Conservation (phyloP, 225 moss, liverwort and hornwort genomes). For the Pleurozium schreberi region DNA sequence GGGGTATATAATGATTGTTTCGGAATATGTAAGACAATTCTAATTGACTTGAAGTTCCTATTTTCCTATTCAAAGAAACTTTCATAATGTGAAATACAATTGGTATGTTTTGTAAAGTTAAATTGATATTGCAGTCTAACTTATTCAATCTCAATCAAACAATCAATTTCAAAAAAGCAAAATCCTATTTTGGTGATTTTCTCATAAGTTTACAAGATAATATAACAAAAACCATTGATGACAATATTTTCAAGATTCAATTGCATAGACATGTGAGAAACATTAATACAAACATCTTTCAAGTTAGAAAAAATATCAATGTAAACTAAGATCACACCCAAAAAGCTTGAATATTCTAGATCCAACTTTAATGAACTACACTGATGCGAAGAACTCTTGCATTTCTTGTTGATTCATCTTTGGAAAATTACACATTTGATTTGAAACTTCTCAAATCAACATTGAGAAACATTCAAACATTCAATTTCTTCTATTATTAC, state of each 20-base stretch:
- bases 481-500: neutral
- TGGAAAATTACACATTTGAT: neutral
- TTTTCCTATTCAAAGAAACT: too few species aligned
- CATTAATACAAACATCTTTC: neutral
- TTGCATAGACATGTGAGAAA: neutral
- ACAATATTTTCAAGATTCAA: neutral
- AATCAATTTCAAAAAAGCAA: neutral
- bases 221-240: neutral
- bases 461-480: neutral
- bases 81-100: too few species aligned
- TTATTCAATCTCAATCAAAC: neutral
- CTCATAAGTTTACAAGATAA: neutral
- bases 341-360: neutral
- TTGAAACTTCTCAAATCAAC: neutral
- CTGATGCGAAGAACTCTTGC: neutral
- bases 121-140: neutral
- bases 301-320: neutral
- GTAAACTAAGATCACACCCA: neutral
- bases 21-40: too few species aligned
- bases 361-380: neutral
- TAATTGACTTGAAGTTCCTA: too few species aligned
- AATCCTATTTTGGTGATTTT: neutral
- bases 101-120: neutral
- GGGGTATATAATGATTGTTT: too few species aligned
- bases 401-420: neutral